A percentile compares a stretch with the other conserved stretches of the same genome.
Evolutionary conservation across 1,284 basidiomycete species (phyloP).

Genomic region (Moesziomyces parantarcticus): DNA sequence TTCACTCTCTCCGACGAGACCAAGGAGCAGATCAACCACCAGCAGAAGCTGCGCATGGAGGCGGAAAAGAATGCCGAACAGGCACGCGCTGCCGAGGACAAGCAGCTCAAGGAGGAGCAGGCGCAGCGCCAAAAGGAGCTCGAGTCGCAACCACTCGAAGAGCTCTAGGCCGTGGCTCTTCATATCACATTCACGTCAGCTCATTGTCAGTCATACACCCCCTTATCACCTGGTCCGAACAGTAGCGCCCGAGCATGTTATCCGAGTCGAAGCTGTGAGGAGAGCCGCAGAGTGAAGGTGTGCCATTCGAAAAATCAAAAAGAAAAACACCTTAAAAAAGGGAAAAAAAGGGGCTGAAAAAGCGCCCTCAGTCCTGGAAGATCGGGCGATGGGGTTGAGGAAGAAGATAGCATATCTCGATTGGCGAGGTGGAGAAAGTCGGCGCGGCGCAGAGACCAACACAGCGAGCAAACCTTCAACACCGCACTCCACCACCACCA

Average conservation of each 20-base stretch:
- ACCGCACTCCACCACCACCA: neutral
- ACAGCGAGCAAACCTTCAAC: neutral
- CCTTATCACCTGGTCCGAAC: too few species aligned
- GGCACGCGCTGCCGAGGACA: constrained; percentile 13
- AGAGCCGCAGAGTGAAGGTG: too few species aligned
- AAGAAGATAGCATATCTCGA: neutral
- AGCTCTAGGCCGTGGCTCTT: constrained; percentile 3
- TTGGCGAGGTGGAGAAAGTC: neutral
- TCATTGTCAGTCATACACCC: too few species aligned
- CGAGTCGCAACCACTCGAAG: constrained; percentile 39
- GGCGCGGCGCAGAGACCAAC: neutral
- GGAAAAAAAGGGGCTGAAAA: too few species aligned
- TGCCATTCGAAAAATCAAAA: too few species aligned
- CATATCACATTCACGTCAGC: too few species aligned
- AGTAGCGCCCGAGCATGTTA: too few species aligned
- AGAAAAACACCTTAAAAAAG: too few species aligned
- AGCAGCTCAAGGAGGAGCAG: constrained; percentile 27
- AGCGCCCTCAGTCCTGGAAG: too few species aligned
- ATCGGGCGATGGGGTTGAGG: too few species aligned
- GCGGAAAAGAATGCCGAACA: constrained; percentile 14
- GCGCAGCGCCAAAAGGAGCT: constrained; percentile 28
- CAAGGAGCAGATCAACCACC: constrained; percentile 27
- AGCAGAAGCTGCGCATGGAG: constrained; percentile 28
- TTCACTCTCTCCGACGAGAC: constrained; percentile 45
- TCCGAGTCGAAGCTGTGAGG: too few species aligned